A percentile compares a stretch with the other conserved stretches of the same genome.
Conservation (phyloP, 1,139 yeast genomes). For the Pichia sp. region DNA sequence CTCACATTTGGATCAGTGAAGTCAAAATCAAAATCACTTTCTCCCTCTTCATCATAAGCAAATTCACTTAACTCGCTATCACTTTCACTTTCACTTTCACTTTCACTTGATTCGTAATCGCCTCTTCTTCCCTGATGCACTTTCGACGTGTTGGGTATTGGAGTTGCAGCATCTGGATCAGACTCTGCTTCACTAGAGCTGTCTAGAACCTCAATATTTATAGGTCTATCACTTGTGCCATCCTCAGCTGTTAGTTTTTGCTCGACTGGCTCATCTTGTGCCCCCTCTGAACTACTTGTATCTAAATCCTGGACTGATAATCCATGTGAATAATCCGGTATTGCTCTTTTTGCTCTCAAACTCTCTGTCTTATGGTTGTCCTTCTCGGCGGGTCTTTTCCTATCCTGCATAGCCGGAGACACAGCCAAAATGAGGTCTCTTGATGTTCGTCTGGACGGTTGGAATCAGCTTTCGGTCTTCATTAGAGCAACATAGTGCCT, state of each 20-base stretch:
- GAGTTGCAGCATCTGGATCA: not conserved
- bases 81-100: conserved; percentile 10
- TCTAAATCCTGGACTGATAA: not conserved
- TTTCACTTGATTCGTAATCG: conserved; percentile 3
- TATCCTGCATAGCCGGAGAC: not conserved
- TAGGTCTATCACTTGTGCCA: not conserved
- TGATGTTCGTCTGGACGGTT: too few species aligned
- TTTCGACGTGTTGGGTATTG: not conserved
- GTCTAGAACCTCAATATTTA: not conserved
- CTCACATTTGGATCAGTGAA: conserved; percentile 5
- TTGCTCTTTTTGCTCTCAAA: not conserved
- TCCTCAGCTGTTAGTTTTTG: not conserved
- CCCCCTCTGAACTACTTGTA: not conserved
- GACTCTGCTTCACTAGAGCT: conserved; percentile 1
- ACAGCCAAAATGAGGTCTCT: not conserved
- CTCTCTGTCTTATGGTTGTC: not conserved
- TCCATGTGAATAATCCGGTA: not conserved
- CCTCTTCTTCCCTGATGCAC: too few species aligned
- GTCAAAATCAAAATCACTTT: conserved; percentile 9
- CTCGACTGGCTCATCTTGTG: not conserved
- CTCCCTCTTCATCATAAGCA: conserved; percentile 7
- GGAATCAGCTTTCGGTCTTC: too few species aligned
- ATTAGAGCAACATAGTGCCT: too few species aligned
- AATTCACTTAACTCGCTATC: conserved; percentile 14
- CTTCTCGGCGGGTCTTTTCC: not conserved